Conservation (phyloP, 768 basidiomycete species). For the Boletus reticuloceps region DNA sequence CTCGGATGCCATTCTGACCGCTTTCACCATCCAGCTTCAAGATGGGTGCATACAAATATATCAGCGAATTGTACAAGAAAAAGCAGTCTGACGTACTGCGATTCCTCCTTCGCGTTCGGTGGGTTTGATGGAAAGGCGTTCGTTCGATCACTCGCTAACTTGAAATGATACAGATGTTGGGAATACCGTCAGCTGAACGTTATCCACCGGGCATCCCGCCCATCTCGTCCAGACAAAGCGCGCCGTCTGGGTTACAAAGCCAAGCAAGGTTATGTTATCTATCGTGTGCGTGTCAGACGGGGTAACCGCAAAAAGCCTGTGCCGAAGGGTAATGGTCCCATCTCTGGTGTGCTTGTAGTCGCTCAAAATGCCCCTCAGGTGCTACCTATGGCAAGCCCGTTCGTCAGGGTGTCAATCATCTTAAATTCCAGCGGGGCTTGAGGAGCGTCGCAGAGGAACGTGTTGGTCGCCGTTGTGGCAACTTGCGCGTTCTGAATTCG, state of each 20-base stretch:
- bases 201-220: constrained; percentile 96
- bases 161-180: constrained; percentile 69
- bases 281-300: constrained; percentile 94
- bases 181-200: constrained; percentile 98
- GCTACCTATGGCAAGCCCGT: constrained; percentile 99
- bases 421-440: constrained; percentile 95
- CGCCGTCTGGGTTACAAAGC: constrained; percentile 99
- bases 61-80: constrained; percentile 97
- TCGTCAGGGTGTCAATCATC: constrained; percentile 98
- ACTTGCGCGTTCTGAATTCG: constrained; percentile 94
- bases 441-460: constrained; percentile 96
- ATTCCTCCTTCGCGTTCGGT: constrained; percentile 97
- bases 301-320: constrained; percentile 99
- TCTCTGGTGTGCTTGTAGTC: neutral
- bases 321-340: constrained; percentile 72
- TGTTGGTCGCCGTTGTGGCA: constrained; percentile 94
- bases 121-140: constrained; percentile 25
- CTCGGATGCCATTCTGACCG: constrained; percentile 21
- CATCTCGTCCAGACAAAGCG: constrained; percentile 98
- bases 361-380: constrained; percentile 44
- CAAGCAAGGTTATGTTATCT: constrained; percentile 99
- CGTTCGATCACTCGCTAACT: constrained; percentile 3
- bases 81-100: constrained; percentile 97
- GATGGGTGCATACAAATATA: constrained; percentile 96
- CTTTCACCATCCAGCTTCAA: constrained; percentile 39